Base-by-base conservation (phyloP, 345 rosid genomes). In the Arabis alpina region DNA sequence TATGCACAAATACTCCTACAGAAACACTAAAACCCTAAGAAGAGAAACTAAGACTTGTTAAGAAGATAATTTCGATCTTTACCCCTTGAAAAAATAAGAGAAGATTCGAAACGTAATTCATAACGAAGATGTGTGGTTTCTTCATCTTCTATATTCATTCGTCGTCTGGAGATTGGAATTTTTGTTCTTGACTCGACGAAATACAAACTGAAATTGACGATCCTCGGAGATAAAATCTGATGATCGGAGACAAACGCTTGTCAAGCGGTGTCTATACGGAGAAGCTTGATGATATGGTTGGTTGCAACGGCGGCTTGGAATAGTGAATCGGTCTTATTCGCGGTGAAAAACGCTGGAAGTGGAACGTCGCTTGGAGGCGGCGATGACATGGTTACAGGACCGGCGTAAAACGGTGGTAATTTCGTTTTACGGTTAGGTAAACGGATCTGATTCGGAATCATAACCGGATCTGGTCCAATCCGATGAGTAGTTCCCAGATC, bases 321-420 rank as follows among this genome's bases (percentile, higher is more conserved):
- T 1, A 45, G 14, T 3, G 48, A 77, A 1, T 13, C 83, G 1
- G 39, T 42, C 51, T 76, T 87, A 76, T 82, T 93, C 2, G 70
- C 41, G 27, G 19, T 56, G 70, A 88, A 84, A 9, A 91, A 91
- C 0, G 80, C 90, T 5, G 97, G 98, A 10, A 93, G 55, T 34
- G 97, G 99, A 2, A 93, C 87, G 15, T 92, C 93, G 67, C 96
- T 87, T 1, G 99, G 99, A 2, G 96, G 89, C n/a, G 99, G 97
- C 5, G 97, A 93, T 0, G 88, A 70, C 51, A 86, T 19, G 42
- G 87, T 89, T 4, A 85, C 94, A 4, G 88, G 79, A 3, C 98
- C 98, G 0, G 96, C 98, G 36, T 88, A 93, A 74, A 87, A 86
- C 5, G 82, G 70, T 5, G 23, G 50, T 7, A 52, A n/a, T 4